phyloP scores from a whole-genome alignment of 306 rosid genomes.

The Hippophae gyantsensis region DNA sequence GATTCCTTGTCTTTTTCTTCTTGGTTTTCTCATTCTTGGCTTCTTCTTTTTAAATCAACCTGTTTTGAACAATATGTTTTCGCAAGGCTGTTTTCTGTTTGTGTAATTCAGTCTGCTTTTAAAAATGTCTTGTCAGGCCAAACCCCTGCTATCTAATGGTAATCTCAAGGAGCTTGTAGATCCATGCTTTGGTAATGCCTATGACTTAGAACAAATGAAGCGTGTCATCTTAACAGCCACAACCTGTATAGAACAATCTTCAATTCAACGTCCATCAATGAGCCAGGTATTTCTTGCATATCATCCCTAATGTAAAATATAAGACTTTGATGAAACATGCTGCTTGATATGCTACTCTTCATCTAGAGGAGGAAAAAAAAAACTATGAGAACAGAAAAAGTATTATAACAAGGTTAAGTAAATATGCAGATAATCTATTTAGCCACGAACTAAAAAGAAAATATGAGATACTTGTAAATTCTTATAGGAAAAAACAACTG shows the following conservation, averaged over 20 bases:
- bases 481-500: too few relatives aligned
- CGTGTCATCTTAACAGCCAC: constrained; percentile 46
- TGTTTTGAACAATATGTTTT: too few relatives aligned
- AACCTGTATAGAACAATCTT: constrained; percentile 61
- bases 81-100: too few relatives aligned
- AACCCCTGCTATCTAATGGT: constrained; percentile 50
- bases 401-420: too few relatives aligned
- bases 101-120: constrained; percentile 1
- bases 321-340: too few relatives aligned
- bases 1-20: constrained; percentile 1
- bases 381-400: too few relatives aligned
- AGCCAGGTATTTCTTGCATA: constrained; percentile 45
- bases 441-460: too few relatives aligned
- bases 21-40: neutral
- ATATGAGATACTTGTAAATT: too few relatives aligned
- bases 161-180: constrained; percentile 54
- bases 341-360: too few relatives aligned
- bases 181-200: constrained; percentile 41
- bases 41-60: too few relatives aligned
- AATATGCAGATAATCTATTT: too few relatives aligned
- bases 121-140: constrained; percentile 50
- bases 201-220: constrained; percentile 56
- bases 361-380: too few relatives aligned
- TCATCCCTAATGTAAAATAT: neutral
- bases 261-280: constrained; percentile 73